Base-by-base conservation (phyloP, 2,329 filamentous ascomycete species). In the Fusarium musae region DNA sequence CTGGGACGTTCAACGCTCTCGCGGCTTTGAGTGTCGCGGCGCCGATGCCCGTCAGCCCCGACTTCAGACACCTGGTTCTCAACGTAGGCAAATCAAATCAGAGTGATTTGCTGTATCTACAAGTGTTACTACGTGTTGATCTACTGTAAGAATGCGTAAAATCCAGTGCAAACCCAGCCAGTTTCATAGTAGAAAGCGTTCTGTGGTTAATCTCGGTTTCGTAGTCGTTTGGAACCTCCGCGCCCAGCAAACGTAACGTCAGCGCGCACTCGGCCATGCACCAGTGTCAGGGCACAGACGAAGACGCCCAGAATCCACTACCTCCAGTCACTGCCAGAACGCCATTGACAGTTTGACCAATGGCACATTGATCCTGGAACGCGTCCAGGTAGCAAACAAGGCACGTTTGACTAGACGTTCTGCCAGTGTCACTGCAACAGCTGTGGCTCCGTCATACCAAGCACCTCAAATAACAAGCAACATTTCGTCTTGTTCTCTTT, bases 401-500 rank as follows among this genome's bases (percentile, higher is more conserved):
- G 16, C 30, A 26, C 6, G 12, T 26, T 36, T 8, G 3, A 26
- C 49, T 9, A 8, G 30, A 34, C 16, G 6, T 6, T 11, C n/a
- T 52, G 16, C 30, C 49, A 52, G 11, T 52, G 49, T 15, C 30
- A 26, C 13, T 17, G 10, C 28, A 32, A 4, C 46, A 11, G 4
- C 9, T 9, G 11, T 13, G 5, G 2, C 16, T 23, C 12, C 1
- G n/a, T 15, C 4, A 23, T 1, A 1, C 9, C 6, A 4, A 19
- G 6, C 12, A 8, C n/a, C 0, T 7, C 9, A 12, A 23, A 19
- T 19, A 52, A 23, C 7, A 19, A 52, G 17, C 30, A 34, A 5
- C 8, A 9, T 19, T 36, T 34, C 6, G 49, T 52, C 17, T 26
- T 15, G 6, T 7, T 34, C 19, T 8, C 11, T 12, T 26, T 13